Evolutionary conservation across 1,284 basidiomycete species (phyloP).

Genomic region (Moesziomyces parantarcticus): DNA sequence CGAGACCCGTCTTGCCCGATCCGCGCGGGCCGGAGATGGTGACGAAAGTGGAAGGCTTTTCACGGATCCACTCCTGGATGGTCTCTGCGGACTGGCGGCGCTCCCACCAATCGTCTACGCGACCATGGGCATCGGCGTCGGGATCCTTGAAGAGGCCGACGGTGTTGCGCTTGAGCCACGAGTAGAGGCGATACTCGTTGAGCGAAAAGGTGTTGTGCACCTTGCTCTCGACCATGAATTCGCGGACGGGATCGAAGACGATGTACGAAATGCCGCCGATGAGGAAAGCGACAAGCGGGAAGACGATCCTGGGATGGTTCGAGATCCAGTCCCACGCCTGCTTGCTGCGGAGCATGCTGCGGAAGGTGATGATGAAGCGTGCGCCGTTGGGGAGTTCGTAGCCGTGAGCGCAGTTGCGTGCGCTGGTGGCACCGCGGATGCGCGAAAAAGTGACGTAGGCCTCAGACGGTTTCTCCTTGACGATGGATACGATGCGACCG

Average conservation of each 20-base stretch:
- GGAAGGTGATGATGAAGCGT: constrained; percentile 77
- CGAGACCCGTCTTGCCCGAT: constrained; percentile 83
- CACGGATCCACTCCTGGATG: constrained; percentile 78
- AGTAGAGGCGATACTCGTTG: constrained; percentile 41
- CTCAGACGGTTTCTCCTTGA: constrained; percentile 52
- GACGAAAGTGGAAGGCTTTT: constrained; percentile 78
- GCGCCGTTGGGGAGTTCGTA: constrained; percentile 72
- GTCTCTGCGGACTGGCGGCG: constrained; percentile 79
- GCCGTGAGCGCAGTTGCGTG: constrained; percentile 87
- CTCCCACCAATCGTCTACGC: constrained; percentile 79
- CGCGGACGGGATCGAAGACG: constrained; percentile 90
- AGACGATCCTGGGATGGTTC: constrained; percentile 83
- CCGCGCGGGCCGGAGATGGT: constrained; percentile 91
- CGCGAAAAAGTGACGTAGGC: constrained; percentile 54
- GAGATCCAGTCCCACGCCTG: constrained; percentile 83
- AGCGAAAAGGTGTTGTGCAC: constrained; percentile 79
- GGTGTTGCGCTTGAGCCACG: constrained; percentile 56
- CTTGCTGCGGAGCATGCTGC: constrained; percentile 80
- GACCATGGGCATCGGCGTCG: constrained; percentile 42
- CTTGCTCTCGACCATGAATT: constrained; percentile 84
- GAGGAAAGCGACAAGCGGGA: constrained; percentile 87
- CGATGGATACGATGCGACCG: constrained; percentile 80
- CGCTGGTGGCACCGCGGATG: constrained; percentile 79
- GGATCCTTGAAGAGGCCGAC: constrained; percentile 47
- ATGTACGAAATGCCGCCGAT: constrained; percentile 87